Conservation (phyloP, 345 rosid genomes). For the Moricandia arvensis region DNA sequence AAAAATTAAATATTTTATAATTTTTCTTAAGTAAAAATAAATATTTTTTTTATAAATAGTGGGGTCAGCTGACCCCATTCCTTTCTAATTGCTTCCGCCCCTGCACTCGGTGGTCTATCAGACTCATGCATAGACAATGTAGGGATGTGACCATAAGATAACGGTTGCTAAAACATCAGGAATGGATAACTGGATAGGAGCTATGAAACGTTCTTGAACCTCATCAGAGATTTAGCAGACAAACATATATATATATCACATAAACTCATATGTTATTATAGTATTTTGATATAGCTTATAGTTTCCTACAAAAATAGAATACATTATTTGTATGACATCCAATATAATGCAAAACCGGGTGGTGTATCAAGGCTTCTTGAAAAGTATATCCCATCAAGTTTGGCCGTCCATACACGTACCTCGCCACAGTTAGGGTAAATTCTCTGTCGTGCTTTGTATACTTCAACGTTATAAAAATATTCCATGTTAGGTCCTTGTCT, state of each 20-base stretch:
- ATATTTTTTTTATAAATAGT: too few relatives aligned
- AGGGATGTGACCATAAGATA: too few relatives aligned
- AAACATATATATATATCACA: neutral
- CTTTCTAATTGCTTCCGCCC: too few relatives aligned
- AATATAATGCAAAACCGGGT: neutral
- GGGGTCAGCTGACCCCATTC: too few relatives aligned
- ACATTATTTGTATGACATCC: neutral
- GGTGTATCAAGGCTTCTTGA: neutral
- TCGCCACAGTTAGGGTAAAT: neutral
- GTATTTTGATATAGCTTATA: neutral
- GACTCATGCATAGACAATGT: too few relatives aligned
- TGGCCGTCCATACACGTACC: neutral
- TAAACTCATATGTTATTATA: neutral
- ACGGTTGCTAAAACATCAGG: too few relatives aligned
- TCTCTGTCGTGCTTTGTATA: neutral
- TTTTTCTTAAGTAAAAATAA: too few relatives aligned
- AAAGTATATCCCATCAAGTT: neutral
- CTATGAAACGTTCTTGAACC: too few relatives aligned
- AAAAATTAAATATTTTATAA: too few relatives aligned
- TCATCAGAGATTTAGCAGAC: too few relatives aligned
- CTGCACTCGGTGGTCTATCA: too few relatives aligned
- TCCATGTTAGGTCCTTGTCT: neutral
- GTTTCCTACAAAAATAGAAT: neutral
- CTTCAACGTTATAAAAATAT: neutral
- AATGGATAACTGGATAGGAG: too few relatives aligned